Evolutionary conservation across 352 stramenopile species (phyloP).

Genomic region (Pythium myriotylum): DNA sequence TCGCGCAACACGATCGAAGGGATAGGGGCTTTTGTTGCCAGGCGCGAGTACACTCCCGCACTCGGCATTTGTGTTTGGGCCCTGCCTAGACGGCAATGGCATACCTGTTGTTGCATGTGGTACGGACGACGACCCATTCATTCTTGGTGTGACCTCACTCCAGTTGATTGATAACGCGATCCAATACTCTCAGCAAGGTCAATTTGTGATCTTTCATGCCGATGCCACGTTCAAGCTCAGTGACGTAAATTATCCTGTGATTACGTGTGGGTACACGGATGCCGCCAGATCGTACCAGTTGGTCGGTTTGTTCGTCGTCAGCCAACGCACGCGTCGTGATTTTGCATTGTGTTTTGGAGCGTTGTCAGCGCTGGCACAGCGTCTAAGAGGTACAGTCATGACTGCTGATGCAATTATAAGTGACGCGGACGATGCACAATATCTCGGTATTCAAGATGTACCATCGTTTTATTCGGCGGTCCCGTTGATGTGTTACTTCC

Average conservation of each 20-base stretch:
- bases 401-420: conserved; percentile 2
- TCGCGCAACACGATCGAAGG: background rate
- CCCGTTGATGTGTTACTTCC: conserved; percentile 28
- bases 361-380: too few species aligned
- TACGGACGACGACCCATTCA: conserved; percentile 4
- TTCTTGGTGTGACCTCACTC: background rate
- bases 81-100: background rate
- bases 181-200: too few species aligned
- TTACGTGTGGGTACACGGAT: too few species aligned
- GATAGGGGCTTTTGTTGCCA: conserved; percentile 1
- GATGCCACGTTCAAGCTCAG: too few species aligned
- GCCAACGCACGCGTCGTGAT: too few species aligned
- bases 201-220: too few species aligned
- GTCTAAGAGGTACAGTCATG: too few species aligned
- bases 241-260: too few species aligned
- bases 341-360: too few species aligned
- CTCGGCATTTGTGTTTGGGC: conserved; percentile 3
- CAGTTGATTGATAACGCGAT: background rate
- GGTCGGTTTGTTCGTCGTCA: too few species aligned
- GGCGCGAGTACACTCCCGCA: background rate
- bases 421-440: conserved; percentile 3
- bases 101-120: background rate
- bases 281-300: too few species aligned
- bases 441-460: conserved; percentile 5
- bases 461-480: too few species aligned